phyloP scores from a whole-genome alignment of 31 red algal genomes.

The Pterothamnion heteromorphum region DNA sequence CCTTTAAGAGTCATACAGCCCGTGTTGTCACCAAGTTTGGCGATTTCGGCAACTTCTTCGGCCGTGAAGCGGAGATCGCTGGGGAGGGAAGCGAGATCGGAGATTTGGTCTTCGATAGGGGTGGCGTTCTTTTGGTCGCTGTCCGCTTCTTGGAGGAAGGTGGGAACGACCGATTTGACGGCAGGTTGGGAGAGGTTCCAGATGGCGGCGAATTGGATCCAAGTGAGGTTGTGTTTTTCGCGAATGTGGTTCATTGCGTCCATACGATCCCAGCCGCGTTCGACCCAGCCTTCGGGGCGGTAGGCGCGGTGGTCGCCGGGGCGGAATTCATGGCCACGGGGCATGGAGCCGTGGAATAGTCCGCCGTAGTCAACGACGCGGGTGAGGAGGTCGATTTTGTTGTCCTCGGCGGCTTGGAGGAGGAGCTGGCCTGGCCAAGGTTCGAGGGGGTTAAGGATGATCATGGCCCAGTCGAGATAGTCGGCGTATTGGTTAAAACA shows the following conservation, averaged over 20 bases:
- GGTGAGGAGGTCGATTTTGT: neutral
- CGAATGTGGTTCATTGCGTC: neutral
- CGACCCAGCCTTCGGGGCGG: slow-evolving; percentile 11
- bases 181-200: slow-evolving; percentile 28
- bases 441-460: slow-evolving; percentile 16
- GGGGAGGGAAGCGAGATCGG: neutral
- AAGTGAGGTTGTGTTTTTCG: neutral
- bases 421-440: neutral
- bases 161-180: neutral
- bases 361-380: slow-evolving; percentile 26
- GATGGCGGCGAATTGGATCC: neutral
- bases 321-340: neutral
- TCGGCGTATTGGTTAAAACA: neutral
- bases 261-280: neutral
- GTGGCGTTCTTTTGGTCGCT: too few relatives aligned
- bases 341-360: neutral
- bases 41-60: neutral
- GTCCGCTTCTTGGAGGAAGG: neutral
- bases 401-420: neutral
- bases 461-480: slow-evolving; percentile 7
- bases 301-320: neutral
- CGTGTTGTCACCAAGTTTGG: neutral
- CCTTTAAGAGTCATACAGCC: slow-evolving; percentile 10
- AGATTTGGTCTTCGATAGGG: slow-evolving; percentile 15
- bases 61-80: slow-evolving; percentile 12